Base-by-base conservation (phyloP, 1,284 basidiomycete genomes). In the Moesziomyces sp. region DNA sequence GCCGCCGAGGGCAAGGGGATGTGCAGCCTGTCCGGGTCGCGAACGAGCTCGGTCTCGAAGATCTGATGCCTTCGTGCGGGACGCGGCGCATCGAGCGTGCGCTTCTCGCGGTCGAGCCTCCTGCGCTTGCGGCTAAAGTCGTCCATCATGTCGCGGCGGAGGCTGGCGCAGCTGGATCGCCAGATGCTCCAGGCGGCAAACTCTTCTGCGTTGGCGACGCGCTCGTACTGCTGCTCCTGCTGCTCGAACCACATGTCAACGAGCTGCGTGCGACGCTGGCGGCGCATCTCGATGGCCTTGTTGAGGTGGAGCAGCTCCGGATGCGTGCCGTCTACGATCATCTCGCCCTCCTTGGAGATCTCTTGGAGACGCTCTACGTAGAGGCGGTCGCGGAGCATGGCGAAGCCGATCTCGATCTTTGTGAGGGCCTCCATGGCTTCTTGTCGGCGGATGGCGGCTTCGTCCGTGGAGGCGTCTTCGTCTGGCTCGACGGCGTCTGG, bases 231-330 rank as follows among this genome's bases (percentile, higher is more conserved):
- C 58, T 88, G 88, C 8, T 89, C 88, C 9, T 94, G 87, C 71
- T 93, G 91, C 24, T 87, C 87, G 45, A 85, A 76, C 75, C 79
- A 82, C 45, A 73, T 57, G 24, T 81, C 74, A 13, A 85, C 83
- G 19, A 85, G 76, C 35, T 80, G 75, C n/a, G 85, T 80, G 44
- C 82, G 82, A 35, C 79, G 76, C 33, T 81, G 77, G 28, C 82
- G 58, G 5, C 85, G 79, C 35, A 79, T 74, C 57, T 85, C 85
- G 60, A 86, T 85, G 13, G 85, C 72, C 21, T 81, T 79, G 52
- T 92, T 91, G 5, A 95, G 86, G 81, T 93, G 90, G 18, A 91
- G 86, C 61, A 94, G 86, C 80, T 95, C 93, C 0, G 93, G 93
- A 78, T 95, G 93, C 1, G 88, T 88, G 35, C 89, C 87, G 55